These are phyloP conservation scores for Vigna radiata DNA, from an alignment of 306 rosid genomes.

Conservation along the genomic window DNA sequence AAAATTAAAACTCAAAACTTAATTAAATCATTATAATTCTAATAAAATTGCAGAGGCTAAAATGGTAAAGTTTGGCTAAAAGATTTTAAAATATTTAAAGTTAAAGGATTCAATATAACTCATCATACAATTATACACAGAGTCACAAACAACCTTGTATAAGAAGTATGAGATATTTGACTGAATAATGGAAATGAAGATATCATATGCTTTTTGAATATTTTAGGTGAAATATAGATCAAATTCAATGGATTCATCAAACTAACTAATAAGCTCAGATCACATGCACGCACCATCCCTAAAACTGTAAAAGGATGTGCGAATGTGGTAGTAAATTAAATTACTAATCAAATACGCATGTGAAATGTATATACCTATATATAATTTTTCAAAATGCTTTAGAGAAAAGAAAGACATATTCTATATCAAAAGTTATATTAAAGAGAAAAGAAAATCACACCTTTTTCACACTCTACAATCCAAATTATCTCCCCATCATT, in stretches of 20 bases:
- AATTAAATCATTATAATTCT: too few relatives aligned
- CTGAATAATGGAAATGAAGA: background rate
- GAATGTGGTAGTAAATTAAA: background rate
- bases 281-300: background rate
- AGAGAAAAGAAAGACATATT: background rate
- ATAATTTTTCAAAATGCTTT: background rate
- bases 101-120: too few relatives aligned
- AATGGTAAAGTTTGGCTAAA: too few relatives aligned
- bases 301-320: background rate
- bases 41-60: too few relatives aligned
- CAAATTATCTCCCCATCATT: constrained; percentile 40
- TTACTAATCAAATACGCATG: background rate
- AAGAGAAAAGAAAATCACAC: constrained; percentile 34
- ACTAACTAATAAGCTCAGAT: background rate
- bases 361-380: too few relatives aligned
- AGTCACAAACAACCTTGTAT: too few relatives aligned
- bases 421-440: too few relatives aligned
- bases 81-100: too few relatives aligned
- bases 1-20: too few relatives aligned
- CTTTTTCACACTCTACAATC: constrained; percentile 27
- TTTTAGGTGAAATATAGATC: background rate
- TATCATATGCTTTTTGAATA: background rate
- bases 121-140: too few relatives aligned
- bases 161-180: too few relatives aligned
- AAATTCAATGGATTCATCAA: background rate